Conservation (phyloP, 768 basidiomycete genomes). For the Lentinula raphanica region DNA sequence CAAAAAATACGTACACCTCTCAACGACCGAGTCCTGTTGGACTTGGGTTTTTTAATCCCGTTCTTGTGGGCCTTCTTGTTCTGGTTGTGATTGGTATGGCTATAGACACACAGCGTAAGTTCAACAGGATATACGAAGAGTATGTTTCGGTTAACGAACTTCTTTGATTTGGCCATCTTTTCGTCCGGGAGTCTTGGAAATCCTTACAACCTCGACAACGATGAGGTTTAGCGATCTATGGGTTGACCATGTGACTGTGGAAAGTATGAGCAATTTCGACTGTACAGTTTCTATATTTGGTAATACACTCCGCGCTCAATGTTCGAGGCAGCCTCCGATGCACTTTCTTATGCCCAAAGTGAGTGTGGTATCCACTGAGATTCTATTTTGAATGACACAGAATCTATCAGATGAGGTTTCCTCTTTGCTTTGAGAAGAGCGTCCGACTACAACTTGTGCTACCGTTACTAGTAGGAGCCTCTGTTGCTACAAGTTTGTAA, state of each 20-base stretch:
- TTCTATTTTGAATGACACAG: too few species aligned
- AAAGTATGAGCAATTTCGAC: not conserved
- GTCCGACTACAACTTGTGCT: too few species aligned
- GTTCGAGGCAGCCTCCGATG: too few species aligned
- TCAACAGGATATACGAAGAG: conserved; percentile 2
- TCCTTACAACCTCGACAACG: not conserved
- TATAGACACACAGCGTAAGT: conserved; percentile 23
- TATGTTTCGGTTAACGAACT: conserved; percentile 43
- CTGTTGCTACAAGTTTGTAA: too few species aligned
- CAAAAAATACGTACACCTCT: conserved; percentile 75
- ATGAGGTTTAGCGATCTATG: not conserved
- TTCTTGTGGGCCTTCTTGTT: conserved; percentile 96
- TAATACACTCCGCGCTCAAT: too few species aligned
- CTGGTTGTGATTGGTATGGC: conserved; percentile 95
- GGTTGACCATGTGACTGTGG: not conserved
- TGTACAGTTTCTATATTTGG: not conserved
- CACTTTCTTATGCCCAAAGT: too few species aligned
- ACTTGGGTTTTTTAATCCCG: conserved; percentile 85
- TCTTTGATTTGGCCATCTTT: conserved; percentile 97
- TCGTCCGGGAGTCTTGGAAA: conserved; percentile 25
- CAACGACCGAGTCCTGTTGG: conserved; percentile 70
- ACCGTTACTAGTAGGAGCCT: too few species aligned
- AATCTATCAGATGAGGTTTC: too few species aligned
- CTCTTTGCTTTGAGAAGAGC: too few species aligned
- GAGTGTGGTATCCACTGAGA: too few species aligned